Evolutionary conservation across 306 rosid species (phyloP), one percentile per base, ranked within the genome.

Genomic region (Quercus mongolica): DNA sequence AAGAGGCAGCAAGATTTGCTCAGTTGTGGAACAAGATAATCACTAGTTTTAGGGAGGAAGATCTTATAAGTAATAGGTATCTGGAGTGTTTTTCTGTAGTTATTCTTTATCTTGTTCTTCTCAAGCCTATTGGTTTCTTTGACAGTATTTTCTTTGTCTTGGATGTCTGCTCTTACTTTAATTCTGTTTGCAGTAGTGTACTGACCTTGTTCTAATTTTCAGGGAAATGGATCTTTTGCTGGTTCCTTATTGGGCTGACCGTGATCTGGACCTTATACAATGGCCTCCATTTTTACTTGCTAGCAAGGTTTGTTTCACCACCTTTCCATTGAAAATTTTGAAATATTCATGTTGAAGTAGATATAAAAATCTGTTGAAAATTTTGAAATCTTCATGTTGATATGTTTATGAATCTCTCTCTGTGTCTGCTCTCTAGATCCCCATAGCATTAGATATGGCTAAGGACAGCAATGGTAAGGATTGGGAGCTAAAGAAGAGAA

Each of bases 251-350:
- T 92, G 98, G 95, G 99, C 98, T 25, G 97, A 95, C 85, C 94
- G 91, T 58, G 92, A 91, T 77, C 75, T 94, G 88, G 97, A 88
- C 69, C 88, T 92, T 75, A 89, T 84, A 74, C 99, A 91, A 73
- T 95, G 99, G 99, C 99, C 99, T 74, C 99, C 98, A 12, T 95
- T 95, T 90, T 87, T 95, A 72, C 99, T 95, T 78, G 99, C 99
- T 54, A 95, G 99, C 94, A 95, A 91, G 97, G 99, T 95, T 82
- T 80, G 78, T 81, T 78, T 82, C 11, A 67, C 12, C 75, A 30
- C 31, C 14, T 6, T 30, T 73, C 20, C 44, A 63, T 51, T 23
- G 57, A 52, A 44, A 79, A 63, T 6, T 70, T 69, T 80, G 25
- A 56, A 20, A 64, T 79, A 68, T 75, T 74, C 56, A 26, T 81